These are phyloP conservation scores for Colletotrichum limetticola DNA, from an alignment of 2,329 filamentous ascomycete genomes.

Conservation along the genomic window DNA sequence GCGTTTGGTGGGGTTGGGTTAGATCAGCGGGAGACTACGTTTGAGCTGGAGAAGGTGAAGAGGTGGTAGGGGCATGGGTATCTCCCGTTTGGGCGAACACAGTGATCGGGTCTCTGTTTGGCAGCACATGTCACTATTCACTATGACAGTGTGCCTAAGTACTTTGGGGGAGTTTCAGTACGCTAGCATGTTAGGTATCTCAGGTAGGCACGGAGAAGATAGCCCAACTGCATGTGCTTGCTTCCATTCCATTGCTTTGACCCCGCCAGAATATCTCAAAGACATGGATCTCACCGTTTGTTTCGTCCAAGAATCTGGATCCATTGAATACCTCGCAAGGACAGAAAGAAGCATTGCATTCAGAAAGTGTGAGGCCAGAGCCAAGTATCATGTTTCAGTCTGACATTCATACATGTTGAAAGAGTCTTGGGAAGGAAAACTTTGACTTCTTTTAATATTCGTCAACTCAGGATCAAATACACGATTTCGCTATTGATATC, in stretches of 20 bases:
- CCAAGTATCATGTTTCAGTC: not conserved
- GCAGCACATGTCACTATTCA: conserved; percentile 3
- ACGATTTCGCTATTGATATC: not conserved
- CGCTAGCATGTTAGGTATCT: not conserved
- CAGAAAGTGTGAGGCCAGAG: too few relatives aligned
- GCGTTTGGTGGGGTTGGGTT: conserved; percentile 13
- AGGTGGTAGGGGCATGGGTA: conserved; percentile 16
- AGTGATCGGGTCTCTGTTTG: not conserved
- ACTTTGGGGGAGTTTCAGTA: not conserved
- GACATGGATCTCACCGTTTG: not conserved
- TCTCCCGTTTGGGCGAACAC: not conserved
- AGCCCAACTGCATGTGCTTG: not conserved
- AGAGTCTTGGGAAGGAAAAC: not conserved
- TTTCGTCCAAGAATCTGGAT: not conserved
- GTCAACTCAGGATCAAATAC: not conserved
- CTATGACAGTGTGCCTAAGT: not conserved
- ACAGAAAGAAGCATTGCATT: not conserved
- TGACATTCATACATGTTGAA: not conserved
- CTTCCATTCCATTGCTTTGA: not conserved
- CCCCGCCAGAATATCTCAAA: not conserved
- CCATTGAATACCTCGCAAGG: not conserved
- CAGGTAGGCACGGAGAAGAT: not conserved
- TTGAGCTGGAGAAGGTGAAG: not conserved
- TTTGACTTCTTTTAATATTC: not conserved
- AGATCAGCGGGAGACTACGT: conserved; percentile 23